These are phyloP conservation scores for Carex scoparia DNA, from an alignment of 176 grass and related monocot species.

Conservation along the genomic window DNA sequence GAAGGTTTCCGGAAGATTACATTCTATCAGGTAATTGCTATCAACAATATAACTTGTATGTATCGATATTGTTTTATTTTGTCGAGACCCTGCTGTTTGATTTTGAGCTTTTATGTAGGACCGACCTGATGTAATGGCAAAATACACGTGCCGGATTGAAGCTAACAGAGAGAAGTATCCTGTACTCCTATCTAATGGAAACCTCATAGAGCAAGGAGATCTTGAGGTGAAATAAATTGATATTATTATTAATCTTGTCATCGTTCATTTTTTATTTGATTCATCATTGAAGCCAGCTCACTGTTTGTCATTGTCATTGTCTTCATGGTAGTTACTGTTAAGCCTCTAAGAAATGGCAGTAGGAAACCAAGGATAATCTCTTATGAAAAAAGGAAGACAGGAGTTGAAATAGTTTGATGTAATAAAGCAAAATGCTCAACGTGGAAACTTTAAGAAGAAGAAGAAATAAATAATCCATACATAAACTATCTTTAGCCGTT, in stretches of 20 bases:
- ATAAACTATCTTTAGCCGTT: neutral
- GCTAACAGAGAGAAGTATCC: conserved; percentile 86
- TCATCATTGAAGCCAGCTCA: neutral
- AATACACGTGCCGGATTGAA: conserved; percentile 89
- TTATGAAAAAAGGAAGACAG: neutral
- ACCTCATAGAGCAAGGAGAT: conserved; percentile 77
- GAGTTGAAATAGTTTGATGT: neutral
- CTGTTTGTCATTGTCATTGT: neutral
- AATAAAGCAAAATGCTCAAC: neutral
- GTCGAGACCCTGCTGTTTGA: conserved; percentile 16
- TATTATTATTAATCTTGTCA: neutral
- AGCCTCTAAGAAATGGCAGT: neutral
- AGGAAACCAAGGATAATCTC: neutral
- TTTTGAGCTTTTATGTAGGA: conserved; percentile 49
- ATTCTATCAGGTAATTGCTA: conserved; percentile 75
- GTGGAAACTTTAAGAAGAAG: neutral
- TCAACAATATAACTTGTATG: neutral
- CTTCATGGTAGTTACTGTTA: neutral
- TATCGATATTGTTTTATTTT: conserved; percentile 9
- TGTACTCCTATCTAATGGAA: conserved; percentile 94
- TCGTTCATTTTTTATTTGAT: neutral
- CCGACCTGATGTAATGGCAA: conserved; percentile 96
- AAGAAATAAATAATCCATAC: neutral
- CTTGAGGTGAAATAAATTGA: conserved; percentile 54
- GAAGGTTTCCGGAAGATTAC: conserved; percentile 99